Evolutionary conservation across 208 protist species (phyloP).

Genomic region (Crithidia thermophila): DNA sequence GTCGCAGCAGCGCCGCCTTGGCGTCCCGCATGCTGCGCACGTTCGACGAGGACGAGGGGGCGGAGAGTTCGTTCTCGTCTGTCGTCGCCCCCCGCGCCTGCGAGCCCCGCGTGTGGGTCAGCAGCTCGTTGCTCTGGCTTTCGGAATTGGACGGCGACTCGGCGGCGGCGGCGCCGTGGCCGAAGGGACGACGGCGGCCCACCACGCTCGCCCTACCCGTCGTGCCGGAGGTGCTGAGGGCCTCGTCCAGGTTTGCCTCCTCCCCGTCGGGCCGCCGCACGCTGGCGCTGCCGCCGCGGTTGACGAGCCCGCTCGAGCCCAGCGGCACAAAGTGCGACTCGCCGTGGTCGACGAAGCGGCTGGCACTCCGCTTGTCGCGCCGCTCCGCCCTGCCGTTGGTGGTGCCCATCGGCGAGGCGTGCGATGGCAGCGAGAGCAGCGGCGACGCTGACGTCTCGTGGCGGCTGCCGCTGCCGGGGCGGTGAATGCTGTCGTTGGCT

Average conservation of each 20-base stretch:
- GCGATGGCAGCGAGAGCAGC: slow-evolving; percentile 13
- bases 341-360: slow-evolving; percentile 4
- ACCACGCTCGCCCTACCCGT: not conserved
- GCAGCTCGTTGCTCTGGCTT: slow-evolving; percentile 18
- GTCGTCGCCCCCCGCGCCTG: slow-evolving; percentile 4
- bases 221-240: not conserved
- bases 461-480: slow-evolving; percentile 2
- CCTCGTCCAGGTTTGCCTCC: not conserved
- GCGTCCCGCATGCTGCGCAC: slow-evolving; percentile 27
- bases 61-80: not conserved
- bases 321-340: slow-evolving; percentile 28
- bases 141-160: slow-evolving; percentile 23
- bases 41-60: not conserved
- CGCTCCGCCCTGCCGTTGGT: slow-evolving; percentile 3
- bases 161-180: not conserved
- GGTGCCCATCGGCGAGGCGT: not conserved
- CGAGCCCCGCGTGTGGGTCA: slow-evolving; percentile 4
- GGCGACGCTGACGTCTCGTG: slow-evolving; percentile 17
- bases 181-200: not conserved
- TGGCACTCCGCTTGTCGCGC: slow-evolving; percentile 1
- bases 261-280: slow-evolving; percentile 11
- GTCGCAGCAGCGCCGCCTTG: slow-evolving; percentile 28
- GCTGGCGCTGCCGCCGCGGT: slow-evolving; percentile 16
- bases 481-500: not conserved
- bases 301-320: slow-evolving; percentile 2